A percentile compares a stretch with the other conserved stretches of the same genome.
phyloP scores from a whole-genome alignment of 495 filamentous ascomycete genomes.

The Penicillium cinerascens region DNA sequence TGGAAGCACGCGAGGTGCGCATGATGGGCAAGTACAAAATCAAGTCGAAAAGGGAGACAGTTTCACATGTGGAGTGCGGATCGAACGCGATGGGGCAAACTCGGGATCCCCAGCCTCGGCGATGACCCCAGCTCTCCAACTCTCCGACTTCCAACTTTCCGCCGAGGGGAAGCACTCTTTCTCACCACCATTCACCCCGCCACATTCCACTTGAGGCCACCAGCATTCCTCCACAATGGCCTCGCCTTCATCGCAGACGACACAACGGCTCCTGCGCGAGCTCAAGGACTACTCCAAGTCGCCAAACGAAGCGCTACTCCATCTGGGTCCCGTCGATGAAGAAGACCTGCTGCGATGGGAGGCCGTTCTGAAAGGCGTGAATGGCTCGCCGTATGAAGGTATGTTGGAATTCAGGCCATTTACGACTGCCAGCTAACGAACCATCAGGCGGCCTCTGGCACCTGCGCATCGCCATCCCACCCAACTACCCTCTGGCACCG shows the following conservation, averaged over 20 bases:
- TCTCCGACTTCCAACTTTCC: constrained; percentile 4
- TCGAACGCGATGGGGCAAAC: not conserved
- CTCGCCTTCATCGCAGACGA: constrained; percentile 33
- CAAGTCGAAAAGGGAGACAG: not conserved
- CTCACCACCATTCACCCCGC: not conserved
- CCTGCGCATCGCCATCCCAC: constrained; percentile 71
- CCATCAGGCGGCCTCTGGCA: constrained; percentile 74
- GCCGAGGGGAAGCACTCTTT: not conserved
- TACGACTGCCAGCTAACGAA: not conserved
- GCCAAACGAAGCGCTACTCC: constrained; percentile 52
- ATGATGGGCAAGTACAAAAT: constrained; percentile 33
- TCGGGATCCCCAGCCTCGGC: constrained; percentile 22
- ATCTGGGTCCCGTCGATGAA: constrained; percentile 66
- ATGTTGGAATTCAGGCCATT: constrained; percentile 9
- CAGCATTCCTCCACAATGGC: constrained; percentile 25
- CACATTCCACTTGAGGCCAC: constrained; percentile 2
- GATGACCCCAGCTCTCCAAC: constrained; percentile 4
- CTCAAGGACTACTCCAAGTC: constrained; percentile 55
- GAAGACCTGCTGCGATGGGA: constrained; percentile 73
- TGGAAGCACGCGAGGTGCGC: constrained; percentile 59
- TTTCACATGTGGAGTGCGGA: constrained; percentile 24
- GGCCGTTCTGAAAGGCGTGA: constrained; percentile 71
- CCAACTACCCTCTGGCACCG: constrained; percentile 72
- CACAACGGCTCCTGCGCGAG: constrained; percentile 64
- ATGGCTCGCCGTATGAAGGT: constrained; percentile 71